A percentile compares a stretch with the other conserved stretches of the same genome.
Conservation (phyloP, 176 grass and related monocot genomes). For the Paspalum vaginatum region DNA sequence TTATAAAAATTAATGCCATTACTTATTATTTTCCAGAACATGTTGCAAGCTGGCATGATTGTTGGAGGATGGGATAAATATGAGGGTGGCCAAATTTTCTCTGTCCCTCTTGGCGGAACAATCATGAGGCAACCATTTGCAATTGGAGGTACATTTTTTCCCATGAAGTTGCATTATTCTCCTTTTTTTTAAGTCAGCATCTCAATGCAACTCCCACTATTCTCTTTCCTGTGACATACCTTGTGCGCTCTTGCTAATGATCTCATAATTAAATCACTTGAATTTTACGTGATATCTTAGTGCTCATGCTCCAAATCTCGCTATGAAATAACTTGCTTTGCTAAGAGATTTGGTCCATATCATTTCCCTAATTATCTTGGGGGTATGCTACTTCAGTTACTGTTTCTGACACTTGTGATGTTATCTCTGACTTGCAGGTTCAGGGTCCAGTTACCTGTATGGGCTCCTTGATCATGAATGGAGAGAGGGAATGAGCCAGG, state of each 20-base stretch:
- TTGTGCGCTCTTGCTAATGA: not conserved
- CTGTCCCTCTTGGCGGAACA: slow-evolving; percentile 89
- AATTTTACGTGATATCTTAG: not conserved
- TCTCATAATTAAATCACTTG: not conserved
- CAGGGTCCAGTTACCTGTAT: slow-evolving; percentile 89
- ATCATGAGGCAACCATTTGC: slow-evolving; percentile 87
- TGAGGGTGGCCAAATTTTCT: slow-evolving; percentile 93
- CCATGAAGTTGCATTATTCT: not conserved
- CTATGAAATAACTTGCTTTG: not conserved
- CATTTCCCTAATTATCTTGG: not conserved
- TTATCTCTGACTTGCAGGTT: slow-evolving; percentile 54
- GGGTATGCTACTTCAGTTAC: not conserved
- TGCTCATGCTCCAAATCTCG: not conserved
- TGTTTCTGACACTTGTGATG: slow-evolving; percentile 18
- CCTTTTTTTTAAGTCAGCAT: not conserved
- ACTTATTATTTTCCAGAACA: slow-evolving; percentile 59
- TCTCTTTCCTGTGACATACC: not conserved
- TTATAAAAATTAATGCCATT: not conserved
- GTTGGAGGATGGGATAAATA: slow-evolving; percentile 99
- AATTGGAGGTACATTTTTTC: slow-evolving; percentile 72
- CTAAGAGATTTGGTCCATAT: not conserved
- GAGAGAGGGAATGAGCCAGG: slow-evolving; percentile 90
- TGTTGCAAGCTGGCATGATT: slow-evolving; percentile 97
- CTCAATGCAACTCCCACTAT: not conserved
- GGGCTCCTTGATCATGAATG: slow-evolving; percentile 93